A percentile compares a stretch with the other conserved stretches of the same genome.
These are phyloP conservation scores for Radiomyces spectabilis DNA, from an alignment of 192 early-diverging fungal genomes.

Conservation along the genomic window DNA sequence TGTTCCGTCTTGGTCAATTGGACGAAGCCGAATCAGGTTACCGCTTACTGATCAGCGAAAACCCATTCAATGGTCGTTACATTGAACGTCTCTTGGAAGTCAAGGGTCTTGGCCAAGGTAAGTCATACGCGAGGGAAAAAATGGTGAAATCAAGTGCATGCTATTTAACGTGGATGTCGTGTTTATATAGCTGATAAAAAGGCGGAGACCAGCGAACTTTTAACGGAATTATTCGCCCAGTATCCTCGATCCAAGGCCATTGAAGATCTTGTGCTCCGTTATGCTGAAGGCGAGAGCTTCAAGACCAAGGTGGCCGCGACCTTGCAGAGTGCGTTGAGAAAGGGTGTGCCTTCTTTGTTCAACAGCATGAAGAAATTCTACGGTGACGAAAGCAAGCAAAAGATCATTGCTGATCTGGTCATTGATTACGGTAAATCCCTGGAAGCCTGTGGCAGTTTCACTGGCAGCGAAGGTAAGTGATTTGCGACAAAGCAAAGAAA, in stretches of 20 bases:
- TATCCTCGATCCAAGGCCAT: constrained; percentile 81
- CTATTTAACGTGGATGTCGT: neutral
- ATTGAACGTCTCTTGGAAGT: constrained; percentile 55
- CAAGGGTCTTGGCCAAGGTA: constrained; percentile 42
- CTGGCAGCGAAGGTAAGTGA: constrained; percentile 23
- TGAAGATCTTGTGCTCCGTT: constrained; percentile 68
- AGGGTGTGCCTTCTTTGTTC: constrained; percentile 94
- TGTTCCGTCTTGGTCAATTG: constrained; percentile 56
- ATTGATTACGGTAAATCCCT: constrained; percentile 51
- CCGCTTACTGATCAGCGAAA: constrained; percentile 64
- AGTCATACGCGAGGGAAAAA: constrained; percentile 10
- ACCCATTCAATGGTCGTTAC: constrained; percentile 75
- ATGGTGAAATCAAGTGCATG: neutral
- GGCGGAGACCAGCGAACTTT: neutral
- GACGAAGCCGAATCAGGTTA: constrained; percentile 74
- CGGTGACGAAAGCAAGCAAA: constrained; percentile 52
- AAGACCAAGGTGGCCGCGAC: constrained; percentile 53
- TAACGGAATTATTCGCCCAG: constrained; percentile 15
- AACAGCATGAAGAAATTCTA: constrained; percentile 73
- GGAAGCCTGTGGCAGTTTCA: constrained; percentile 35
- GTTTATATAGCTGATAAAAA: constrained; percentile 3
- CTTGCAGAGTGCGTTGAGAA: constrained; percentile 67
- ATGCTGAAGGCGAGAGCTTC: constrained; percentile 64
- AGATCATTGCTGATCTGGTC: constrained; percentile 60
- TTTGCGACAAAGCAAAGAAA: neutral